phyloP scores from a whole-genome alignment of 2,329 filamentous ascomycete species.

The Grosmannia clavigera region DNA sequence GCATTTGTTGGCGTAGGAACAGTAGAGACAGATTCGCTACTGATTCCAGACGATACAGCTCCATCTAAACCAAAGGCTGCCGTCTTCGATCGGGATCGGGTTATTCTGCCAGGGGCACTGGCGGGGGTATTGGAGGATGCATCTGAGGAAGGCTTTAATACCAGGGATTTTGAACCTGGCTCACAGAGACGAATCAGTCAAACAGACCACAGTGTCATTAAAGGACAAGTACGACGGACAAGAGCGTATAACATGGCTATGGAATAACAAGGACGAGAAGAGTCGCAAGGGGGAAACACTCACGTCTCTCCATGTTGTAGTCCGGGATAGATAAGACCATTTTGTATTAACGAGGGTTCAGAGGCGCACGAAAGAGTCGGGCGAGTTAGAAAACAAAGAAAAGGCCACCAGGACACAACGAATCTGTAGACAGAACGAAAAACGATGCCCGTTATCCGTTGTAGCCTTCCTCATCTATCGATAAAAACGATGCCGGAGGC shows the following conservation, averaged over 20 bases:
- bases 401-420: neutral
- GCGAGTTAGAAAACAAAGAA: neutral
- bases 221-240: neutral
- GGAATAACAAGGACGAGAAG: neutral
- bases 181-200: neutral
- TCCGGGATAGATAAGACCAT: neutral
- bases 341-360: neutral
- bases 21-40: conserved; percentile 22
- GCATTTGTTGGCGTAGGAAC: conserved; percentile 23
- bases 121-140: neutral
- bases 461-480: neutral
- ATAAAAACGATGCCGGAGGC: neutral
- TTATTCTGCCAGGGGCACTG: neutral
- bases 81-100: conserved; percentile 1
- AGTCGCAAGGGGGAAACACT: neutral
- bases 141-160: neutral
- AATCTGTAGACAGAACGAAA: too few relatives aligned
- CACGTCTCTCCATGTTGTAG: neutral
- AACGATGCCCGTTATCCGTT: too few relatives aligned
- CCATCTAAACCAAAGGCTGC: neutral
- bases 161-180: neutral
- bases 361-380: too few relatives aligned
- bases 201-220: neutral
- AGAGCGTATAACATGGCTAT: neutral
- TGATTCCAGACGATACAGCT: conserved; percentile 12